Conservation (phyloP, 2,329 filamentous ascomycete species). For the Geoglossum cookeanum region DNA sequence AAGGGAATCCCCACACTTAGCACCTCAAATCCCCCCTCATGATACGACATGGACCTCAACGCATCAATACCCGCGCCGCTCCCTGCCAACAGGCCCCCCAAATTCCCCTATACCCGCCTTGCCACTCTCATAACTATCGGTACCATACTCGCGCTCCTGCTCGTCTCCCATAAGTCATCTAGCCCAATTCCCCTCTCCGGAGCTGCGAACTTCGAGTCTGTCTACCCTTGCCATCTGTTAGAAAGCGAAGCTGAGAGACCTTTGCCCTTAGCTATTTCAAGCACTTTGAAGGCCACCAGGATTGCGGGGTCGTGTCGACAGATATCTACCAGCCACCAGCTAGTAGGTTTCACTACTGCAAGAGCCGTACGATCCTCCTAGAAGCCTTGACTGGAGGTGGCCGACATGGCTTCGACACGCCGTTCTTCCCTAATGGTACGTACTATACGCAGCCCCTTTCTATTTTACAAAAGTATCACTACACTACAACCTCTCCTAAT, state of each 20-base stretch:
- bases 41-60: neutral
- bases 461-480: no score
- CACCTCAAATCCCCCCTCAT: neutral
- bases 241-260: neutral
- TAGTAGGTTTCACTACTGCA: conserved; percentile 15
- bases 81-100: neutral
- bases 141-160: neutral
- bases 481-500: no score
- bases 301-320: conserved; percentile 19
- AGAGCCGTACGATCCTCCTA: conserved; percentile 19
- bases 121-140: neutral
- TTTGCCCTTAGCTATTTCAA: conserved; percentile 16
- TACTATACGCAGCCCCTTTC: neutral
- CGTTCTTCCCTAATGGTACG: conserved; percentile 21
- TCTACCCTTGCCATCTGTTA: neutral
- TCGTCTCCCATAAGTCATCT: neutral
- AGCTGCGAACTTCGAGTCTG: neutral
- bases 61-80: neutral
- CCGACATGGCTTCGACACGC: conserved; percentile 22
- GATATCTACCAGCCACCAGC: conserved; percentile 19
- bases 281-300: conserved; percentile 18
- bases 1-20: no score
- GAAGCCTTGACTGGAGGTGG: conserved; percentile 24
- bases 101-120: neutral
- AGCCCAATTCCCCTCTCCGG: neutral